A percentile compares a stretch with the other conserved stretches of the same genome.
phyloP scores from a whole-genome alignment of 176 grass and related monocot genomes.

The Cenchrus purpureus region DNA sequence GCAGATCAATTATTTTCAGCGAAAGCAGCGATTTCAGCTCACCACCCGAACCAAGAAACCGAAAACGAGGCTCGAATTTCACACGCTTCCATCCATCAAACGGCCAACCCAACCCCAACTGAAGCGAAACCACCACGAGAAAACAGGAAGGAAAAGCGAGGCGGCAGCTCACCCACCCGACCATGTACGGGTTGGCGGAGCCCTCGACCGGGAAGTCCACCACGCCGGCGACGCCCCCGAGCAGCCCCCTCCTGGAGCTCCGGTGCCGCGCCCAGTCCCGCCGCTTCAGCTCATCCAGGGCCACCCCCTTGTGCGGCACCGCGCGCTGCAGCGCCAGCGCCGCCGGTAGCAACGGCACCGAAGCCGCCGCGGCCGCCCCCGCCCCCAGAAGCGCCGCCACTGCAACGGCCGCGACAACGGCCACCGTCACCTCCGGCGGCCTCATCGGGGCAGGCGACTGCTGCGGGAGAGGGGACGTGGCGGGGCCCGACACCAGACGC shows the following conservation, averaged over 20 bases:
- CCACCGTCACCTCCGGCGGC: conserved; percentile 47
- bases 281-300: conserved; percentile 64
- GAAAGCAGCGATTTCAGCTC: conserved; percentile 1
- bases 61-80: background rate
- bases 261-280: conserved; percentile 77
- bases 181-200: conserved; percentile 84
- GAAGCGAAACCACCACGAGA: background rate
- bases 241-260: conserved; percentile 57
- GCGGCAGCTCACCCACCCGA: conserved; percentile 70
- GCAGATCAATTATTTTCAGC: conserved; percentile 6
- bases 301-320: conserved; percentile 61
- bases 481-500: conserved; percentile 23
- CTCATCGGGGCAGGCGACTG: conserved; percentile 41
- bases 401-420: background rate
- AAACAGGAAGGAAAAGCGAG: conserved; percentile 7
- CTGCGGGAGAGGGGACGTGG: background rate
- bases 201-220: conserved; percentile 94
- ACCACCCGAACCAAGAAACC: background rate
- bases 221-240: conserved; percentile 57
- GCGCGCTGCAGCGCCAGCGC: conserved; percentile 73
- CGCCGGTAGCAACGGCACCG: conserved; percentile 31
- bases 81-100: conserved; percentile 8
- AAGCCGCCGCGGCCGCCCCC: background rate
- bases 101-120: background rate
- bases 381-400: conserved; percentile 4